These are phyloP conservation scores for Fusarium stilboides DNA, from an alignment of 2,329 filamentous ascomycete genomes.

Conservation along the genomic window DNA sequence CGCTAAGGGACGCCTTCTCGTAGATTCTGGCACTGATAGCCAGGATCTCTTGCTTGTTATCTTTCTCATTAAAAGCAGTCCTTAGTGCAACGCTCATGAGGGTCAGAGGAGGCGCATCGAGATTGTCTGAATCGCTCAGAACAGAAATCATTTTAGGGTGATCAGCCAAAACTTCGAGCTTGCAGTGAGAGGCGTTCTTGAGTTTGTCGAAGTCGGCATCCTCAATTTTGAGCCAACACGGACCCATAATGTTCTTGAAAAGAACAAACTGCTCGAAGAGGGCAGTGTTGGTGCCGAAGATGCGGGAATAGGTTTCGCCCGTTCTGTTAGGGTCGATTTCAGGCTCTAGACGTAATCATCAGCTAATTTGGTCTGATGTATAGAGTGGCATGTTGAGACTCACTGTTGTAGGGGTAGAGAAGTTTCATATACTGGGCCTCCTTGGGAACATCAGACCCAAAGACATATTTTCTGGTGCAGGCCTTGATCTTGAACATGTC, in stretches of 20 bases:
- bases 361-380: constrained; percentile 19
- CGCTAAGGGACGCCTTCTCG: constrained; percentile 87
- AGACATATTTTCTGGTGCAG: constrained; percentile 92
- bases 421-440: constrained; percentile 94
- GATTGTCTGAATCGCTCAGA: constrained; percentile 82
- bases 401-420: constrained; percentile 92
- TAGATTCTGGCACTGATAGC: constrained; percentile 94
- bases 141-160: constrained; percentile 83
- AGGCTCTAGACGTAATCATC: constrained; percentile 65
- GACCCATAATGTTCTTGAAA: constrained; percentile 99
- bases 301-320: constrained; percentile 92
- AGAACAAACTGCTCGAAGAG: constrained; percentile 98
- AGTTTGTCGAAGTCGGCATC: constrained; percentile 86
- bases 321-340: constrained; percentile 76
- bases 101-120: constrained; percentile 89
- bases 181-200: constrained; percentile 97
- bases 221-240: constrained; percentile 95
- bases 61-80: constrained; percentile 89
- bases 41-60: constrained; percentile 97
- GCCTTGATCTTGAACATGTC: constrained; percentile 94
- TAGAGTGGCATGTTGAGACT: constrained; percentile 6
- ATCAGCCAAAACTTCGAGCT: constrained; percentile 87
- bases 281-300: constrained; percentile 93
- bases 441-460: constrained; percentile 90
- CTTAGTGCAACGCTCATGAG: constrained; percentile 96